phyloP scores from a whole-genome alignment of 805 yeast species.

The Candida coquimbonensis region DNA sequence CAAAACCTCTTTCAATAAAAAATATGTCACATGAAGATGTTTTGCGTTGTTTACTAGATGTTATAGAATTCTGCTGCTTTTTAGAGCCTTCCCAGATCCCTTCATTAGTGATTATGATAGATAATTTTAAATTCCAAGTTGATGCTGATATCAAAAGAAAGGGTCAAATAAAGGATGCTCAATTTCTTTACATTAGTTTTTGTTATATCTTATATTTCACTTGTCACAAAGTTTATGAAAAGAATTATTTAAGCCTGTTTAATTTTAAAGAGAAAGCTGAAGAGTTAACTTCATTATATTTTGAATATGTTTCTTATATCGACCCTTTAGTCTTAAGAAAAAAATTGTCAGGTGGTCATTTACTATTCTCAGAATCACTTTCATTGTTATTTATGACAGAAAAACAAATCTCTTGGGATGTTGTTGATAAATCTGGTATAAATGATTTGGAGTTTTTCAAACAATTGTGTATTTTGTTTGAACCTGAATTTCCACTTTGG shows the following conservation, averaged over 20 bases:
- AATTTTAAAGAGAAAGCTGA: constrained; percentile 12
- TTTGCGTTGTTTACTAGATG: constrained; percentile 4
- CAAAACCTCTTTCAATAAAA: neutral
- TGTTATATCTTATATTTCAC: constrained; percentile 15
- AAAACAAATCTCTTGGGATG: constrained; percentile 10
- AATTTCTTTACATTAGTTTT: constrained; percentile 15
- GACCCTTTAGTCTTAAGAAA: constrained; percentile 3
- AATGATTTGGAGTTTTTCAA: constrained; percentile 12
- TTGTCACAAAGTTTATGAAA: constrained; percentile 7
- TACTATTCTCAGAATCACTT: constrained; percentile 14
- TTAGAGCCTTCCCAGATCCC: constrained; percentile 8
- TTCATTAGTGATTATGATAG: constrained; percentile 13
- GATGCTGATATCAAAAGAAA: constrained; percentile 14
- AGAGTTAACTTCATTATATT: constrained; percentile 9
- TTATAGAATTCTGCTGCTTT: constrained; percentile 13
- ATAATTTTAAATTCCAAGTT: constrained; percentile 15
- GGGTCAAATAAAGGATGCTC: constrained; percentile 14
- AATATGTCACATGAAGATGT: constrained; percentile 2
- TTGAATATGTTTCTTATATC: constrained; percentile 12
- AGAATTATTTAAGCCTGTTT: constrained; percentile 10
- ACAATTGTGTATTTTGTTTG: constrained; percentile 7
- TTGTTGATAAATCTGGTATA: constrained; percentile 4
- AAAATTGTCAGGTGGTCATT: constrained; percentile 7
- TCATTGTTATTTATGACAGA: constrained; percentile 11
- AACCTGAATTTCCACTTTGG: constrained; percentile 8